Evolutionary conservation across 257 asterid species (phyloP).

Genomic region (Eustoma russellianum): DNA sequence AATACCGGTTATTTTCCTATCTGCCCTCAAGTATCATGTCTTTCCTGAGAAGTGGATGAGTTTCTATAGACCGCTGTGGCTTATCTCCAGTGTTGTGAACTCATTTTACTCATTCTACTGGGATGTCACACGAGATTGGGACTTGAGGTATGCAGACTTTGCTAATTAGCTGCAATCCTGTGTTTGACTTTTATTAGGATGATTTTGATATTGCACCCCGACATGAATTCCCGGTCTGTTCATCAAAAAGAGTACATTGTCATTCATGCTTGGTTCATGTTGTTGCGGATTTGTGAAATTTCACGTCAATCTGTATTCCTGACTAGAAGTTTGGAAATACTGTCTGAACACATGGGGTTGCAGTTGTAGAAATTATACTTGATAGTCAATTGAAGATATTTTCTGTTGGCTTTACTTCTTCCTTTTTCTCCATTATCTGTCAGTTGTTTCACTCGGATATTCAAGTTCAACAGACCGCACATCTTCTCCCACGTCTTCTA

Average conservation of each 20-base stretch:
- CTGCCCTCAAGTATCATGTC: slow-evolving; percentile 94
- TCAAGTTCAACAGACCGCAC: slow-evolving; percentile 81
- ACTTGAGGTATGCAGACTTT: slow-evolving; percentile 53
- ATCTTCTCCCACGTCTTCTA: slow-evolving; percentile 47
- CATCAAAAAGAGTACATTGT: background rate
- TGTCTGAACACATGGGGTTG: too few species aligned
- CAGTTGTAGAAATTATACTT: too few species aligned
- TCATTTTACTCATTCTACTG: slow-evolving; percentile 92
- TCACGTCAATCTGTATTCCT: too few species aligned
- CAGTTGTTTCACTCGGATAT: slow-evolving; percentile 93
- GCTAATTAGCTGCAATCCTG: background rate
- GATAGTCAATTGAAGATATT: too few species aligned
- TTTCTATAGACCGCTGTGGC: slow-evolving; percentile 86
- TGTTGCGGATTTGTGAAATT: background rate
- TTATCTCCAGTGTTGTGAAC: slow-evolving; percentile 72
- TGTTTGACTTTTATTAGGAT: background rate
- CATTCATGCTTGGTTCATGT: background rate
- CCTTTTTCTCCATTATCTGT: slow-evolving; percentile 3
- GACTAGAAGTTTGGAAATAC: too few species aligned
- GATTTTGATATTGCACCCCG: background rate
- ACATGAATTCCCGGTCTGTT: background rate
- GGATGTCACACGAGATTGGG: slow-evolving; percentile 96
- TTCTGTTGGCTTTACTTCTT: background rate
- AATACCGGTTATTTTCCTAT: slow-evolving; percentile 84
- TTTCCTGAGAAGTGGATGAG: slow-evolving; percentile 67